phyloP scores from a whole-genome alignment of 805 yeast species.

The Wickerhamiella hasegawae region DNA sequence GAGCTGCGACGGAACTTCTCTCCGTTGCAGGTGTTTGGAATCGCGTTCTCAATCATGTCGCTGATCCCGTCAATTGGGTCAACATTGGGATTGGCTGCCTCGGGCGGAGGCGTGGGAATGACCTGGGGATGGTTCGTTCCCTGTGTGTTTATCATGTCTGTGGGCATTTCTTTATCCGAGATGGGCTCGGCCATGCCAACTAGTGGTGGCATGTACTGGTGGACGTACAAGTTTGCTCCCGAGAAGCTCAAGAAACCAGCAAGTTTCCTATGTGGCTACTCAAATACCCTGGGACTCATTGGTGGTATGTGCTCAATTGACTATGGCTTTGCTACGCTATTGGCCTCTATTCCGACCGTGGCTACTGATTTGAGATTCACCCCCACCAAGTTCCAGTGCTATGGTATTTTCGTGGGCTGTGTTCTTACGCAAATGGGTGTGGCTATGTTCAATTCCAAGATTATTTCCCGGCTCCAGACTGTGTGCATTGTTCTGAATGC shows the following conservation, averaged over 20 bases:
- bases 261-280: conserved; percentile 45
- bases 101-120: conserved; percentile 45
- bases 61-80: conserved; percentile 40
- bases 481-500: conserved; percentile 39
- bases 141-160: conserved; percentile 33
- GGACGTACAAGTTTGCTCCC: conserved; percentile 53
- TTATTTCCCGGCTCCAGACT: conserved; percentile 41
- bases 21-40: conserved; percentile 49
- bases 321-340: conserved; percentile 52
- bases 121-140: conserved; percentile 61
- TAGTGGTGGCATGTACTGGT: conserved; percentile 53
- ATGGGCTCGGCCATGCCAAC: conserved; percentile 54
- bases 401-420: conserved; percentile 52
- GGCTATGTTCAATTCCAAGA: conserved; percentile 38
- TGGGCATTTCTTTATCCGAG: conserved; percentile 46
- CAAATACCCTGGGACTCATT: conserved; percentile 47
- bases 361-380: conserved; percentile 31
- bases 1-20: conserved; percentile 51
- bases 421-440: conserved; percentile 34
- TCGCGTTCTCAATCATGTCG: conserved; percentile 59
- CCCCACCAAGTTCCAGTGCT: conserved; percentile 34
- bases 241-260: conserved; percentile 32
- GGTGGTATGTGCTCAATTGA: conserved; percentile 53
- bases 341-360: conserved; percentile 21
- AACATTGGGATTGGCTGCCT: conserved; percentile 32